Evolutionary conservation across 208 protist genomes (phyloP).

Genomic region (Leishmania mexicana): DNA sequence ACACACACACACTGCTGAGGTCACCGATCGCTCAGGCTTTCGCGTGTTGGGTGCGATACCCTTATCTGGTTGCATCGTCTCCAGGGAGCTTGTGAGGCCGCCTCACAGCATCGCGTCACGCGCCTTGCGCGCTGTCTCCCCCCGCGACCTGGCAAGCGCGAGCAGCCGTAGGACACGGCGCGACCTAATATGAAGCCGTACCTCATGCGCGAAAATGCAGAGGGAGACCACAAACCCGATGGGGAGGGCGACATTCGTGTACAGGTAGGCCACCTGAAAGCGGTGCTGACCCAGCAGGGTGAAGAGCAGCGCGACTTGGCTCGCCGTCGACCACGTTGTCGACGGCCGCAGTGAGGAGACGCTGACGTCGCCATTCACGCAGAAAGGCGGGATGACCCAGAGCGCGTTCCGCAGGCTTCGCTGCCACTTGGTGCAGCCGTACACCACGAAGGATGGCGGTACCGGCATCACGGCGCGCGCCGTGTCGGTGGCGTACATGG

Average conservation of each 20-base stretch:
- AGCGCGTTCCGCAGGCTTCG: neutral
- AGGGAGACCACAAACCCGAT: slow-evolving; percentile 9
- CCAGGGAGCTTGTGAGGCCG: neutral
- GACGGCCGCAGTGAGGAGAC: neutral
- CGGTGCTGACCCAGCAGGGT: slow-evolving; percentile 15
- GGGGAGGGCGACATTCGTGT: slow-evolving; percentile 25
- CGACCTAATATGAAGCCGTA: slow-evolving; percentile 8
- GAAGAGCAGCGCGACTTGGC: slow-evolving; percentile 25
- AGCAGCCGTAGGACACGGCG: slow-evolving; percentile 10
- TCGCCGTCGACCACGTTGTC: slow-evolving; percentile 12
- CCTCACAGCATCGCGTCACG: slow-evolving; percentile 1
- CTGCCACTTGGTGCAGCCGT: slow-evolving; percentile 15
- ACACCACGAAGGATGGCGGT: neutral
- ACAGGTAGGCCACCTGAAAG: slow-evolving; percentile 27
- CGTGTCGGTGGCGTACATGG: slow-evolving; percentile 24
- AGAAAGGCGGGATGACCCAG: slow-evolving; percentile 15
- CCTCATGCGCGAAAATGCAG: slow-evolving; percentile 9
- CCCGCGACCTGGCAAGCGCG: neutral
- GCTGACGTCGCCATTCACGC: neutral
- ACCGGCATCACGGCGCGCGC: neutral
- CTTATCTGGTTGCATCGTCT: neutral
- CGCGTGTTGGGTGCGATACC: neutral
- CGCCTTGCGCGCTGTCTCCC: neutral
- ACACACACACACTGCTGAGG: neutral
- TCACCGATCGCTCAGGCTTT: neutral